phyloP scores from a whole-genome alignment of 352 stramenopile genomes.

The Peronosclerospora sorghi region DNA sequence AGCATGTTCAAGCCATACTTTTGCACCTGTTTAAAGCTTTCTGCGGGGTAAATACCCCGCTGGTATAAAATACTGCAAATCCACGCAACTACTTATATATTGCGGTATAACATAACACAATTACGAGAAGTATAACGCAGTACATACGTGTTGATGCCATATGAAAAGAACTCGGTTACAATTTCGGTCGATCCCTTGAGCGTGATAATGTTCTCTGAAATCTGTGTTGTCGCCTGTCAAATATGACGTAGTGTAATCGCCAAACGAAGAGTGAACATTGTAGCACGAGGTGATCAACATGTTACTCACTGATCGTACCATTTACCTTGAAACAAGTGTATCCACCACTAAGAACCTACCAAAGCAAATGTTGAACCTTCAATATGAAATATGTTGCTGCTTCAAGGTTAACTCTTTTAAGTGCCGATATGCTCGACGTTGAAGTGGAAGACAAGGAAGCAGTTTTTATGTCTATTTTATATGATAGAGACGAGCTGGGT shows the following conservation, averaged over 20 bases:
- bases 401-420: too few species aligned
- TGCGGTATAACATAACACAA: not conserved
- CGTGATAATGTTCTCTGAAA: slow-evolving; percentile 93
- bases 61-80: slow-evolving; percentile 85
- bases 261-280: not conserved
- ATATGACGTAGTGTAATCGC: not conserved
- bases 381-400: too few species aligned
- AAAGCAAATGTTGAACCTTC: slow-evolving; percentile 4
- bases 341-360: slow-evolving; percentile 14
- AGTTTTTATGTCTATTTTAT: slow-evolving; percentile 61
- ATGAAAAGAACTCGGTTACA: slow-evolving; percentile 99
- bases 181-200: slow-evolving; percentile 97
- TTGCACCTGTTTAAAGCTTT: slow-evolving; percentile 94
- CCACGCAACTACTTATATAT: slow-evolving; percentile 1
- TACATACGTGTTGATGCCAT: slow-evolving; percentile 93
- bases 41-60: slow-evolving; percentile 96
- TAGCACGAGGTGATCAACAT: too few species aligned
- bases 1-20: slow-evolving; percentile 99
- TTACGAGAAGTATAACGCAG: not conserved
- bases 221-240: slow-evolving; percentile 49
- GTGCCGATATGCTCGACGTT: slow-evolving; percentile 16
- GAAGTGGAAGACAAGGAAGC: slow-evolving; percentile 34
- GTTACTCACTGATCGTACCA: too few species aligned
- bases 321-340: slow-evolving; percentile 1
- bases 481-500: slow-evolving; percentile 52